Percentiles rank a stretch among this genome's conserved stretches.
Conservation (phyloP, 1,284 basidiomycete genomes). For the Boletus austroedulis region DNA sequence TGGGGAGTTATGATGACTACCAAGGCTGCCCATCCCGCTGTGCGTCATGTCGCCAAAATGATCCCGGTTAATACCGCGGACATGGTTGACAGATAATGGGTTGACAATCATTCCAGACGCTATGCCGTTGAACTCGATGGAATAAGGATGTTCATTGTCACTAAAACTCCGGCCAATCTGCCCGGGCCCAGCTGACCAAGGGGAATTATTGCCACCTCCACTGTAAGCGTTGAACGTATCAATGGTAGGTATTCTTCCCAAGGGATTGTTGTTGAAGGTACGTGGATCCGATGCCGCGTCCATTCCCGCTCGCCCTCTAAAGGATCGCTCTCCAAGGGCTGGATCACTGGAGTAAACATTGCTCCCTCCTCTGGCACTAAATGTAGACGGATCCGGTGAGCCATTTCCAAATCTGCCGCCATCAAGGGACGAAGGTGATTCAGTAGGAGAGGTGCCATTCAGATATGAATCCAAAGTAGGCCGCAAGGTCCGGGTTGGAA, state of each 20-base stretch:
- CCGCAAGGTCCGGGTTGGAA: constrained; percentile 56
- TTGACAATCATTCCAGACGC: constrained; percentile 20
- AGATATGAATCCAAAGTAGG: constrained; percentile 61
- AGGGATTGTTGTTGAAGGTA: constrained; percentile 34
- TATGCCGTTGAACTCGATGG: constrained; percentile 27
- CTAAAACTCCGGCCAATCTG: constrained; percentile 23
- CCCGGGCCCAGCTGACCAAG: constrained; percentile 39
- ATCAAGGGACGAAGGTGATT: constrained; percentile 68
- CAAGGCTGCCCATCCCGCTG: constrained; percentile 21
- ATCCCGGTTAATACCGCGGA: constrained; percentile 29
- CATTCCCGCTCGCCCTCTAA: constrained; percentile 37
- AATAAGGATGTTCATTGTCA: constrained; percentile 26
- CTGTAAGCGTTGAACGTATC: constrained; percentile 46
- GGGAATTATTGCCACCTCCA: constrained; percentile 34
- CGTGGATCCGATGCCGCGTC: constrained; percentile 38
- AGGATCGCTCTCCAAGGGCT: constrained; percentile 33
- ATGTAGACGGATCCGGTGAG: constrained; percentile 64
- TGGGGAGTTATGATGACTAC: constrained; percentile 24
- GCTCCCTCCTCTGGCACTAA: constrained; percentile 46
- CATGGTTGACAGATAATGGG: constrained; percentile 22
- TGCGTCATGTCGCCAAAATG: constrained; percentile 27
- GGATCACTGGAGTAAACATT: constrained; percentile 41
- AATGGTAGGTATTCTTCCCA: constrained; percentile 39
- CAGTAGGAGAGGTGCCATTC: constrained; percentile 51
- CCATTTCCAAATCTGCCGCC: constrained; percentile 56